phyloP scores from a whole-genome alignment of 345 rosid genomes.

The Citrus sinensis region DVS_A1.0 CM039162.1:26150001-26150500 shows the following conservation, averaged over 20 bases:
- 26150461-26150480: neutral
- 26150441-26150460: neutral
- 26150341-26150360: neutral
- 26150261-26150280: neutral
- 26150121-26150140: neutral
- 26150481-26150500: too few species aligned
- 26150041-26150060: neutral
- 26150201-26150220: neutral
- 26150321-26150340: neutral
- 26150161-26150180: neutral
- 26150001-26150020: neutral
- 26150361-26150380: conserved; percentile 42
- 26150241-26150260: neutral
- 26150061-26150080: neutral
- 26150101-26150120: neutral
- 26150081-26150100: neutral
- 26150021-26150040: neutral
- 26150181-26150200: neutral
- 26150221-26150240: too few species aligned
- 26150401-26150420: conserved; percentile 30
- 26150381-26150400: neutral
- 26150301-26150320: too few species aligned
- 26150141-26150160: neutral
- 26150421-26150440: neutral
- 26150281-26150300: neutral